Evolutionary conservation across 192 early-diverging fungal species (phyloP), one percentile per base, ranked within the genome.

Genomic region (Chytriomyces hyalinus): DNA sequence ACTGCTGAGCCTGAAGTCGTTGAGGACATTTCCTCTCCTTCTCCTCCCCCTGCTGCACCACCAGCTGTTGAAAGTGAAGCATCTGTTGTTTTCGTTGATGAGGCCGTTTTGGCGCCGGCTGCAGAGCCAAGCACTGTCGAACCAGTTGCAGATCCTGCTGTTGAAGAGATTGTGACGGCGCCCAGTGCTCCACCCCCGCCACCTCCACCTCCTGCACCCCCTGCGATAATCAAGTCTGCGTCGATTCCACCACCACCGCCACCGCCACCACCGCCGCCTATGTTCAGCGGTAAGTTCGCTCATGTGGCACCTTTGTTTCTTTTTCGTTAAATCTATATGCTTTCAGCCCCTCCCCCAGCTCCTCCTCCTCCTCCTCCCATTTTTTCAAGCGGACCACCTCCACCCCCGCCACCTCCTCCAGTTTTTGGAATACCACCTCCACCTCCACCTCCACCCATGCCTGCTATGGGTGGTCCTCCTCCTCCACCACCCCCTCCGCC

Each of bases 401-500:
- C 82, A 66, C 80, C 80, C 6, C 80, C 83, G 17, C 80, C 83
- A 47, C 78, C 80, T n/a, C 80, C 80, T 49, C 10, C 47, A 51
- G 53, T 64, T 17, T 73, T 80, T 74, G 24, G 47, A 4, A 22
- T 17, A 7, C 10, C 43, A 47, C 78, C 78, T 44, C 66, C 65
- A 46, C 66, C 66, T 53, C 69, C 66, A 48, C 59, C 66, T 70
- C 61, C 68, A 13, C 68, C 68, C 20, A 47, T 50, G 49, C 66
- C 66, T n/a, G 44, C 44, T 20, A 20, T 53, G 47, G 68, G 68
- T 70, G 11, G 8, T 49, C 66, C 73, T 6, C 77, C 78, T 17
- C 83, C 83, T n/a, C 82, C 82, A 66, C 82, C 81, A 49, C 82
- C 82, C 6, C 82, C 83, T 61, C 81, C 81, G 47, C 78, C 75